Conservation (phyloP, 2,329 filamentous ascomycete genomes). For the Trichothecium sympodiale region DNA sequence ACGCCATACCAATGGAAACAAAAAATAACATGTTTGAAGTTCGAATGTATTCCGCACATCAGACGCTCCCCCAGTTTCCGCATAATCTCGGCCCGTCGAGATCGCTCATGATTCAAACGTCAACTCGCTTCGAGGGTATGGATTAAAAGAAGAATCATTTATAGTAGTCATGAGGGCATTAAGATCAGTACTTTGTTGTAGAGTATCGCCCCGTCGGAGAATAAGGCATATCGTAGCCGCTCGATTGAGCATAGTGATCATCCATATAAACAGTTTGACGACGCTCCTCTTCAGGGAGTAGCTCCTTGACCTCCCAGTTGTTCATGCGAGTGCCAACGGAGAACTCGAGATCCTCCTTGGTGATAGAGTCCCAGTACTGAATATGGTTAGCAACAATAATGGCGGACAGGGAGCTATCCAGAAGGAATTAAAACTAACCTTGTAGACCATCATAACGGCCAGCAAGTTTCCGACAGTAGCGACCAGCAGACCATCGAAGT, state of each 20-base stretch:
- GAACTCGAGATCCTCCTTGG: conserved; percentile 95
- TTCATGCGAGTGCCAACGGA: conserved; percentile 90
- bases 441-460: conserved; percentile 99
- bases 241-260: conserved; percentile 49
- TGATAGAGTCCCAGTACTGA: conserved; percentile 98
- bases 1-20: neutral
- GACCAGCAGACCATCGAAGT: conserved; percentile 89
- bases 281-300: conserved; percentile 70
- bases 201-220: conserved; percentile 34
- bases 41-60: no score
- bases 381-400: conserved; percentile 6
- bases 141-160: conserved; percentile 5
- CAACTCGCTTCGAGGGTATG: neutral
- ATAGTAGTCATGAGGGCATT: neutral
- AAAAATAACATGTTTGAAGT: conserved; percentile 5
- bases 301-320: conserved; percentile 97
- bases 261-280: conserved; percentile 63
- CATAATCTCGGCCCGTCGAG: no score
- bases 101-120: no score
- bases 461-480: conserved; percentile 88
- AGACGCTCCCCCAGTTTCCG: no score
- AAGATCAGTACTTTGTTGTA: conserved; percentile 30
- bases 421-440: conserved; percentile 48
- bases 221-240: conserved; percentile 40
- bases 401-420: neutral